Percentiles rank a stretch among this genome's conserved stretches.
Conservation (phyloP, 768 basidiomycete species). For the Royoungia palumana region DNA sequence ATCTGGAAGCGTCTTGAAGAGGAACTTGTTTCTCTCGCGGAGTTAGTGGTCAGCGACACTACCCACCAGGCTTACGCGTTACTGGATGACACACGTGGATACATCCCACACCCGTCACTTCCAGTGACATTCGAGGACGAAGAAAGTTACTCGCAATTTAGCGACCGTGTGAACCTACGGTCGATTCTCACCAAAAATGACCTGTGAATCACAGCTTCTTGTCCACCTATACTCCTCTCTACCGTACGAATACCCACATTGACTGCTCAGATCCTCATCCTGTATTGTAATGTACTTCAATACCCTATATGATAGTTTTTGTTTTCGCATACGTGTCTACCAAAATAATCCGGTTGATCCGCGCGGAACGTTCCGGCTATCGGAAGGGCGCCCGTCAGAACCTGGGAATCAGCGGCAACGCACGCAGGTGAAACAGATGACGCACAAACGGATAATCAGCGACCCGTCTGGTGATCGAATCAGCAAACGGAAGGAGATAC, state of each 20-base stretch:
- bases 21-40: conserved; percentile 22
- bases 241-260: not conserved
- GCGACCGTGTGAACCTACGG: conserved; percentile 11
- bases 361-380: not conserved
- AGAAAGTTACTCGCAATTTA: conserved; percentile 7
- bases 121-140: conserved; percentile 14
- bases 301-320: not conserved
- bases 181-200: not conserved
- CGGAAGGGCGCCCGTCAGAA: not conserved
- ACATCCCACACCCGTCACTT: conserved; percentile 17
- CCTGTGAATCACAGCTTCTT: not conserved
- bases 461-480: not conserved
- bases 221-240: not conserved
- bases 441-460: not conserved
- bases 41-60: conserved; percentile 17
- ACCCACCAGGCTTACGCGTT: conserved; percentile 22
- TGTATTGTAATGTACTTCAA: conserved; percentile 3
- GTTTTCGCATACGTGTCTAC: not conserved
- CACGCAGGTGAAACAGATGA: not conserved
- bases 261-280: not conserved
- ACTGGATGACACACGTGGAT: conserved; percentile 22
- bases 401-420: too few relatives aligned
- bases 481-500: not conserved
- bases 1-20: conserved; percentile 24
- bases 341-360: too few relatives aligned